Percentiles rank a stretch among this genome's conserved stretches.
These are phyloP conservation scores for Trichophyton benhamiae DNA, from an alignment of 2,329 filamentous ascomycete genomes.

Conservation along the genomic window DNA sequence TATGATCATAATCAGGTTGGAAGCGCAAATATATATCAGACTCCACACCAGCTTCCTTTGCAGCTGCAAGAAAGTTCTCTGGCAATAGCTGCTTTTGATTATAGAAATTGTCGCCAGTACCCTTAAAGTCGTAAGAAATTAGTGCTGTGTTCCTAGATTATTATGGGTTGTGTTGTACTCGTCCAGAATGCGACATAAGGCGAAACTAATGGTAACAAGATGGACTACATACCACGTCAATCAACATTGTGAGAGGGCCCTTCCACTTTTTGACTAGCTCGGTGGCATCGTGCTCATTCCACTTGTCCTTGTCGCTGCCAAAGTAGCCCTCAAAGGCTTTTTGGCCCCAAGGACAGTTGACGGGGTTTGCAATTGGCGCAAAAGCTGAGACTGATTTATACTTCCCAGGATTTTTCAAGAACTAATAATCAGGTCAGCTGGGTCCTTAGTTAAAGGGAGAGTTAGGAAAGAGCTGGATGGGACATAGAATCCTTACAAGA, in stretches of 20 bases:
- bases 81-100: slow-evolving; percentile 84
- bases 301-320: slow-evolving; percentile 56
- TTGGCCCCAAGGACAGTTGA: slow-evolving; percentile 79
- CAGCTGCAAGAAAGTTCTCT: slow-evolving; percentile 78
- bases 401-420: slow-evolving; percentile 77
- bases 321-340: slow-evolving; percentile 93
- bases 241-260: slow-evolving; percentile 59
- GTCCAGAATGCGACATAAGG: no score
- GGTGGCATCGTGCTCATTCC: slow-evolving; percentile 84
- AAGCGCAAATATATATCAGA: slow-evolving; percentile 66
- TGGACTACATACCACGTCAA: slow-evolving; percentile 61
- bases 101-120: slow-evolving; percentile 92
- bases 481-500: slow-evolving; percentile 37
- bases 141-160: not conserved
- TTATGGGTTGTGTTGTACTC: no score
- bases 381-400: slow-evolving; percentile 86
- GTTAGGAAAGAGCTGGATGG: not conserved
- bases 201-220: not conserved
- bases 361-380: slow-evolving; percentile 79
- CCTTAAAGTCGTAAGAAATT: slow-evolving; percentile 41
- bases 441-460: not conserved
- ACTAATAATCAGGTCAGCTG: slow-evolving; percentile 34
- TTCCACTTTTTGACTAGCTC: slow-evolving; percentile 72
- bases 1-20: slow-evolving; percentile 89
- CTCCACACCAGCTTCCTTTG: slow-evolving; percentile 58